Evolutionary conservation across 2,329 filamentous ascomycete species (phyloP), one percentile per base, ranked within the genome.

Genomic region (Apiospora pterosperma): DNA sequence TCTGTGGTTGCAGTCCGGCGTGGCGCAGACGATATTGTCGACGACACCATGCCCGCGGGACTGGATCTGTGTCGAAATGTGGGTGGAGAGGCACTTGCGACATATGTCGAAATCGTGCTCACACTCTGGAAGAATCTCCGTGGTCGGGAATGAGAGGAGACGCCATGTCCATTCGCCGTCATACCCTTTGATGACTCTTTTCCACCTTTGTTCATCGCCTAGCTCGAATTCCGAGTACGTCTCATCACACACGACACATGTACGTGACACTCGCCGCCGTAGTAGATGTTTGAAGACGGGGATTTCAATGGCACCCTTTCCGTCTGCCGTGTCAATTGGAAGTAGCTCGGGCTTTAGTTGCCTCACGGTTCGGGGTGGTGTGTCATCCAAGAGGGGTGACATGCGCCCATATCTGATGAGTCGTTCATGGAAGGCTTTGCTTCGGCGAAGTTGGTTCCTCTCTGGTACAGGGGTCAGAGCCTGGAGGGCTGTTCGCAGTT

Each of bases 11-110:
- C 66, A 67, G 14, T 62, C 65, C 5, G 62, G 63, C 12, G 61
- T 63, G 25, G 66, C 66, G 28, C 65, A 68, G 23, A 48, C 25
- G 28, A 69, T 67, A 7, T 67, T 63, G 14, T 67, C 34, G 78
- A 80, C 41, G 74, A 73, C 21, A 76, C 80, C 5, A 77, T 75
- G 8, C 36, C 73, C 28, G 77, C 80, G 65, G 78, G 81, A 64
- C 64, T 82, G 60, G 75, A 82, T 66, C 66, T 83, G 25, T 63
- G 66, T 61, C 19, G 62, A 48, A 16, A 69, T 65, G 28, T 65
- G 55, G 19, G 39, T 55, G 25, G 38, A 36, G 31, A 68, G 61
- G 28, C 67, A 69, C 25, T 21, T 36, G 4, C 61, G 64, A 39
- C 67, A 69, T 36, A 62, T 62, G 52, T 66, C 61, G 23, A 62